Base-by-base conservation (phyloP, 164 flowering plant genomes). In the Brasenia schreberi region DNA sequence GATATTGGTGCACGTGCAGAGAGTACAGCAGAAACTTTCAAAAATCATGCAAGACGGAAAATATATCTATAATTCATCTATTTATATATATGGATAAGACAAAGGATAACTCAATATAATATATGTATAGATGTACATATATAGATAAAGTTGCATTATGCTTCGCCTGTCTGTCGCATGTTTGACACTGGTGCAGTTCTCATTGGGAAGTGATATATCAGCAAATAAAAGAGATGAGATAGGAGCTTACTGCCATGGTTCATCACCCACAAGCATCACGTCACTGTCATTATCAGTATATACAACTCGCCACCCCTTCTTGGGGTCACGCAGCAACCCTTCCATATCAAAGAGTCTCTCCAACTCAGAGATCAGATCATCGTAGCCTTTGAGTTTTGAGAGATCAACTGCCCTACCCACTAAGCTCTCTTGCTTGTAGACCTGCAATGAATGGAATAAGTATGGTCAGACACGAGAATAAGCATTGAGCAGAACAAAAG, bases 281-380 rank as follows among this genome's bases (percentile, higher is more conserved):
- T 72, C 76, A 75, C 71, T 72, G 27, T 65, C 71, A 6, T 23
- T 61, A 44, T 72, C 76, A 2, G 72, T 69, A 58, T 68, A 72
- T 62, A 75, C 69, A 75, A 75, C 70, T 66, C 62, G 71, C 75
- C 82, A 73, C 59, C 74, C 76, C 71, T 66, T 80, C 61, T 23
- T 68, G 0, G 70, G 71, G 63, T 78, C 76, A 60, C 14, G 52
- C 62, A 67, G 63, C 53, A 65, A 80, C 70, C 73, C 71, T 62
- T 75, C 66, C 75, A 75, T 77, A 71, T 77, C 59, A 67, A 75
- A 67, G n/a, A 80, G 64, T 67, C 62, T 61, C 63, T 74, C 73
- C 74, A 70, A 63, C 65, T 67, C 75, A n/a, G 18, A 44, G 45
- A 77, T 71, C 69, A 77, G 73, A 72, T 77, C 74, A 68, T 67